Evolutionary conservation across 2,329 filamentous ascomycete genomes (phyloP).

Genomic region (Aureobasidium subglaciale): DNA sequence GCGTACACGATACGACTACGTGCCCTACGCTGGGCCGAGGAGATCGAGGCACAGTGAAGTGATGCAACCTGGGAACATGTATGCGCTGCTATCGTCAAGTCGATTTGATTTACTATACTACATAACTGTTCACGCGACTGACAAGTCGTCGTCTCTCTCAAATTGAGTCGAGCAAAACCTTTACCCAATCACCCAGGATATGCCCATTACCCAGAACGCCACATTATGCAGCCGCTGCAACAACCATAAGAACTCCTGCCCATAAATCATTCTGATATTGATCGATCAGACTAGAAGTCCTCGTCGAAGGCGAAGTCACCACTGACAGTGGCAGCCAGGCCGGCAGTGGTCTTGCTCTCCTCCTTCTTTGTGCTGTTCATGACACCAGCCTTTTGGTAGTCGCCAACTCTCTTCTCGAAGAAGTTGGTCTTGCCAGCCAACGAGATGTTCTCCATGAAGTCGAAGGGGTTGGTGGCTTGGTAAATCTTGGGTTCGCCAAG

Average conservation of each 20-base stretch:
- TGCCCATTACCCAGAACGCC: slow-evolving; percentile 16
- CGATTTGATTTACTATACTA: slow-evolving; percentile 5
- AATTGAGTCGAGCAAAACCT: slow-evolving; percentile 8
- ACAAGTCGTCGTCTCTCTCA: background rate
- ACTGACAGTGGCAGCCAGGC: slow-evolving; percentile 41
- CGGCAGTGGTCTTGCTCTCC: slow-evolving; percentile 44
- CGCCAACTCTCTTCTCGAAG: slow-evolving; percentile 99
- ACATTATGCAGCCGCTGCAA: slow-evolving; percentile 16
- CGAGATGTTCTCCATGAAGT: slow-evolving; percentile 99
- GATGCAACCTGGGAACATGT: no score
- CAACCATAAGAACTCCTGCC: slow-evolving; percentile 5
- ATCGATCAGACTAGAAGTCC: slow-evolving; percentile 67
- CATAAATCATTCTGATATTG: slow-evolving; percentile 1
- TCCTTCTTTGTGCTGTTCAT: slow-evolving; percentile 82
- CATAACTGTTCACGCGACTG: slow-evolving; percentile 3
- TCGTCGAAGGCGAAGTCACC: slow-evolving; percentile 92
- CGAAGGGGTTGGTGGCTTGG: slow-evolving; percentile 90
- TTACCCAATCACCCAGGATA: slow-evolving; percentile 11
- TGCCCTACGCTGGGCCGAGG: no score
- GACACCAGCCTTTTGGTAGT: slow-evolving; percentile 99
- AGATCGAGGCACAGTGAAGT: no score
- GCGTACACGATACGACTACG: background rate
- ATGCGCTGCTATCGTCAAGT: background rate
- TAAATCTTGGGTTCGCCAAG: slow-evolving; percentile 94
- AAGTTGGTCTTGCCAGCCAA: slow-evolving; percentile 99